A percentile compares a stretch with the other conserved stretches of the same genome.
Conservation (phyloP, 192 early-diverging fungal species). For the Coemansia sp. region DNA sequence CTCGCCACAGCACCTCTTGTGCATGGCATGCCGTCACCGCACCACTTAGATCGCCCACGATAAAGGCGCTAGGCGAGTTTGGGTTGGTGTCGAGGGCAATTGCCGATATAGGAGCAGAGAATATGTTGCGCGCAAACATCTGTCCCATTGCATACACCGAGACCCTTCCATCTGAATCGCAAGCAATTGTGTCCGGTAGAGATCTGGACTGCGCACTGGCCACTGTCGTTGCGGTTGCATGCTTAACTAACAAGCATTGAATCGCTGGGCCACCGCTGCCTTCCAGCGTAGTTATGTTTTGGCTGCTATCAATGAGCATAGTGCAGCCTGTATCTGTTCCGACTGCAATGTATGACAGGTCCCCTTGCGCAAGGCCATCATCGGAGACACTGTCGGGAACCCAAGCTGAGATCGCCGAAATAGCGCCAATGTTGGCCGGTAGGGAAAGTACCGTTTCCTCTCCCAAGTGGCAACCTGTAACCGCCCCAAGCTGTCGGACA, state of each 20-base stretch:
- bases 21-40: conserved; percentile 36
- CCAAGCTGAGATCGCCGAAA: conserved; percentile 34
- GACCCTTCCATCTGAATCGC: conserved; percentile 44
- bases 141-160: conserved; percentile 29
- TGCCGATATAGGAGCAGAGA: conserved; percentile 41
- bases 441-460: conserved; percentile 17
- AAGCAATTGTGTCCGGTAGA: conserved; percentile 34
- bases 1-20: conserved; percentile 36
- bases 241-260: conserved; percentile 30
- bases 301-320: conserved; percentile 27
- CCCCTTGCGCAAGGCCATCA: background rate
- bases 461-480: background rate
- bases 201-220: background rate
- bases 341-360: conserved; percentile 19
- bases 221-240: background rate
- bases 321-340: conserved; percentile 36
- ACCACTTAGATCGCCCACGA: conserved; percentile 50
- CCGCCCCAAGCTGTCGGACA: background rate
- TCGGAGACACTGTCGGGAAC: background rate
- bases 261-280: conserved; percentile 29
- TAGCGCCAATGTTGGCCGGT: conserved; percentile 16
- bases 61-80: conserved; percentile 32
- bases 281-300: conserved; percentile 19
- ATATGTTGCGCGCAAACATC: conserved; percentile 39
- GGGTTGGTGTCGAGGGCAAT: conserved; percentile 39